Evolutionary conservation across 2,329 filamentous ascomycete genomes (phyloP).

Genomic region (Mycosphaerella sp.): DNA sequence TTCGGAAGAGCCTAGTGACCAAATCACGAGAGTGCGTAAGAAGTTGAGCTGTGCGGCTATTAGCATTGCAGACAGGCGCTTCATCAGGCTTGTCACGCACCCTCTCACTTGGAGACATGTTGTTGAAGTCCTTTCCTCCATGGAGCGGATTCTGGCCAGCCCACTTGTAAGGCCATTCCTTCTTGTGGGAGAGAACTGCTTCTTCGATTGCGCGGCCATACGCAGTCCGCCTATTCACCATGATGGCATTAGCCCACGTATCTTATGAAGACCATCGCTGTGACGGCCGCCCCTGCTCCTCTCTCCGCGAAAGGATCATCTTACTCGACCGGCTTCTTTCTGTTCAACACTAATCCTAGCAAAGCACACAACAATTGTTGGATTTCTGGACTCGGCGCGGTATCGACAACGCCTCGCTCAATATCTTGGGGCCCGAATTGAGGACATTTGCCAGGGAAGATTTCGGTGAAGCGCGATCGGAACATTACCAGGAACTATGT

Average conservation of each 20-base stretch:
- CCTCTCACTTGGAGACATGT: constrained; percentile 72
- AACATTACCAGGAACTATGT: constrained; percentile 96
- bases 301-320: constrained; percentile 32
- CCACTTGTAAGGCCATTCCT: constrained; percentile 86
- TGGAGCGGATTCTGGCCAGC: constrained; percentile 73
- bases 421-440: constrained; percentile 95
- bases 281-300: not conserved
- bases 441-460: constrained; percentile 76
- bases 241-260: constrained; percentile 29
- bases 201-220: constrained; percentile 92
- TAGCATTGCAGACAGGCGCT: not conserved
- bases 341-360: constrained; percentile 80
- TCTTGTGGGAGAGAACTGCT: constrained; percentile 74
- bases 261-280: not conserved
- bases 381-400: constrained; percentile 71
- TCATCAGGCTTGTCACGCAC: constrained; percentile 46
- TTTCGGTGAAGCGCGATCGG: constrained; percentile 83
- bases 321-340: constrained; percentile 98
- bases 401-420: constrained; percentile 74
- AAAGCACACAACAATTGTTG: constrained; percentile 87
- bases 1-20: constrained; percentile 86
- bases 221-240: constrained; percentile 66
- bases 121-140: constrained; percentile 71
- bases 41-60: constrained; percentile 62
- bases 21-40: constrained; percentile 74